phyloP scores from a whole-genome alignment of 208 protist genomes.

The Porcisia hertigi region DNA sequence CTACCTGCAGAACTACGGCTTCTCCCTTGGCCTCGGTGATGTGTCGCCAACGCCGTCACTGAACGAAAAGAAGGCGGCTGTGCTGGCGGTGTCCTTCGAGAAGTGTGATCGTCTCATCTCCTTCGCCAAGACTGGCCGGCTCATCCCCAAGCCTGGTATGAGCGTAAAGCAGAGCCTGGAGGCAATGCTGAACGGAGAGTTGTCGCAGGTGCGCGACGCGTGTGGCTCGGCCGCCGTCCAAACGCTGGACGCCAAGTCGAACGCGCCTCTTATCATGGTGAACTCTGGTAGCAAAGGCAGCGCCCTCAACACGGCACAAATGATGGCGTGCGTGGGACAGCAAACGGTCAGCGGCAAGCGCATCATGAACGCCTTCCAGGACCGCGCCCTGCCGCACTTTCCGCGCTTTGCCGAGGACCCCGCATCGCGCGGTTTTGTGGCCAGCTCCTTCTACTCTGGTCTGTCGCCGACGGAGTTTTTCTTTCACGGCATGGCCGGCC shows the following conservation, averaged over 20 bases:
- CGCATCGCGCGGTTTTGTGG: conserved; percentile 98
- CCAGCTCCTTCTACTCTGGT: conserved; percentile 98
- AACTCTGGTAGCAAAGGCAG: conserved; percentile 97
- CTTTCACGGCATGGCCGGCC: conserved; percentile 99
- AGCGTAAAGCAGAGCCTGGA: conserved; percentile 95
- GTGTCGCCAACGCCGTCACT: conserved; percentile 94
- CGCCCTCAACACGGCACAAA: conserved; percentile 99
- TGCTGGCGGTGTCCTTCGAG: conserved; percentile 94
- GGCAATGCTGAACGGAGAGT: conserved; percentile 93
- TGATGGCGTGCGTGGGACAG: conserved; percentile 99
- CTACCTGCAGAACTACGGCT: conserved; percentile 96
- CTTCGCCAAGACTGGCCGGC: conserved; percentile 90
- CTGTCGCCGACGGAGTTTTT: conserved; percentile 99
- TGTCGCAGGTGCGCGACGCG: conserved; percentile 98
- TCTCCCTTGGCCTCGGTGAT: conserved; percentile 99
- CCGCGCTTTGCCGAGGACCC: conserved; percentile 79
- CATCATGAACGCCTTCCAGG: conserved; percentile 98
- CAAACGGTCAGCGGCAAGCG: conserved; percentile 98
- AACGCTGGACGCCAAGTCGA: conserved; percentile 92
- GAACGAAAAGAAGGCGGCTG: conserved; percentile 84
- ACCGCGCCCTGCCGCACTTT: conserved; percentile 99
- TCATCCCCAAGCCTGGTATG: conserved; percentile 95
- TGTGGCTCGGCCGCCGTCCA: conserved; percentile 96
- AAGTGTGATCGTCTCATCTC: conserved; percentile 93
- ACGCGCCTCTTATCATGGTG: conserved; percentile 99